Conservation (phyloP, 2,329 filamentous ascomycete species). For the Trichoderma aggressivum region DNA sequence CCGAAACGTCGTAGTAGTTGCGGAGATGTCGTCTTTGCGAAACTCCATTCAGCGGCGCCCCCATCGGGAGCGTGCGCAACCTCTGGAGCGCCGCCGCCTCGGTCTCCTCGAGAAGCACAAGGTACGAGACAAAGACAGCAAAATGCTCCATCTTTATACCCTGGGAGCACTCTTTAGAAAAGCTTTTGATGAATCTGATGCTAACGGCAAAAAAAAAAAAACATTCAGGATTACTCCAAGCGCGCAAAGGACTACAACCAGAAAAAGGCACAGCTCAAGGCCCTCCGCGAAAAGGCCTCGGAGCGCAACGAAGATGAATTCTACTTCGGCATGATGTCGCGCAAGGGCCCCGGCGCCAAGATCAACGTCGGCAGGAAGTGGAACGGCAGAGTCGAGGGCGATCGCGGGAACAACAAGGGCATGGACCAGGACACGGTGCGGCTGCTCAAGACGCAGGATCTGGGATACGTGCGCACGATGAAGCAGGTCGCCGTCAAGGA, state of each 20-base stretch:
- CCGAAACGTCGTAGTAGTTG: neutral
- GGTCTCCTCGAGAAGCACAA: slow-evolving; percentile 97
- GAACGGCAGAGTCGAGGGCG: slow-evolving; percentile 54
- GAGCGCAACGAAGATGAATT: slow-evolving; percentile 71
- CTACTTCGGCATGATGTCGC: slow-evolving; percentile 67
- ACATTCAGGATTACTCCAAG: slow-evolving; percentile 57
- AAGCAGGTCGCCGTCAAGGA: slow-evolving; percentile 59
- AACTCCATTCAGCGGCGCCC: slow-evolving; percentile 74
- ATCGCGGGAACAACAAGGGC: slow-evolving; percentile 56
- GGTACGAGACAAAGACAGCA: slow-evolving; percentile 39
- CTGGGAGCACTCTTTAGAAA: neutral
- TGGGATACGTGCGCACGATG: slow-evolving; percentile 62
- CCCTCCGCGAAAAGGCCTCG: slow-evolving; percentile 58
- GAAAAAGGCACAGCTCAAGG: slow-evolving; percentile 60
- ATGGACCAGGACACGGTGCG: slow-evolving; percentile 57
- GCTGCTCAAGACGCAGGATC: slow-evolving; percentile 66
- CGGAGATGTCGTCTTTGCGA: slow-evolving; percentile 55
- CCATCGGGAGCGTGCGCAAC: slow-evolving; percentile 87
- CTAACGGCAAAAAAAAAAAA: too few relatives aligned
- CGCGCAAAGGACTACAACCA: slow-evolving; percentile 64
- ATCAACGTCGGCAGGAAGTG: slow-evolving; percentile 50
- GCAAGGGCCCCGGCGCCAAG: slow-evolving; percentile 51
- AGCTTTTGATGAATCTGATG: neutral
- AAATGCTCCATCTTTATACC: neutral
- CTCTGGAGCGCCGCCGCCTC: slow-evolving; percentile 76